Evolutionary conservation across 768 basidiomycete genomes (phyloP), one percentile per base, ranked within the genome.

Genomic region (Clitopilus hobsonii): DNA sequence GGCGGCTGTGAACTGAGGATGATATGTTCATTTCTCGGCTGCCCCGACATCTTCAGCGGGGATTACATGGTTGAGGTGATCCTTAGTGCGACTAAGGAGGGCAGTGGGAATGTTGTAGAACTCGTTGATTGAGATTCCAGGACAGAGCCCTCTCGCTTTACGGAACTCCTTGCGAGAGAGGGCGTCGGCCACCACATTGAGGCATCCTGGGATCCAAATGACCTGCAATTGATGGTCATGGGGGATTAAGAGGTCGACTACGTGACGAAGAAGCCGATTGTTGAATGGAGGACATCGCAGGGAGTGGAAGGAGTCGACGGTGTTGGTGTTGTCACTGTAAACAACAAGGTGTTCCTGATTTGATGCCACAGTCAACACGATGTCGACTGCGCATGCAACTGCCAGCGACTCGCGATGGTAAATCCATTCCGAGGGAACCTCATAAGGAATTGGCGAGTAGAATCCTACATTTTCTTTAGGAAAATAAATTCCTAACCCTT

Each of bases 181-280:
- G 0, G 69, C 65, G 49, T 74, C 72, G 0, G 70, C 70, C 1
- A 70, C 57, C 0, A 8, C 16, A 45, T 75, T 75, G 0, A 61
- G 20, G 0, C 48, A 18, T 0, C 69, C 66, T 0, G 64, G 58
- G 18, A 71, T 54, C 36, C 70, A 63, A 0, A 69, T 27, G 11
- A 58, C 59, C 1, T 61, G 38, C 11, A 67, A 61, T 2, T 54
- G 57, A 0, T 63, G 38, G 18, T 41, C 38, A 18, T 41, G 38
- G 6, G 38, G 11, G 6, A 66, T 13, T 5, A 63, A 38, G 30
- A 61, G 16, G 20, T 66, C 56, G 41, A 67, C 60, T 1, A 65
- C 61, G 18, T 29, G 30, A 5, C 45, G 51, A 13, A 70, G 62
- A 27, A 70, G 23, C 11, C 3, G 1, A 32, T 67, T 67, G 50